Evolutionary conservation across 495 filamentous ascomycete genomes (phyloP).

Genomic region (Neurospora tetrasperma): DNA sequence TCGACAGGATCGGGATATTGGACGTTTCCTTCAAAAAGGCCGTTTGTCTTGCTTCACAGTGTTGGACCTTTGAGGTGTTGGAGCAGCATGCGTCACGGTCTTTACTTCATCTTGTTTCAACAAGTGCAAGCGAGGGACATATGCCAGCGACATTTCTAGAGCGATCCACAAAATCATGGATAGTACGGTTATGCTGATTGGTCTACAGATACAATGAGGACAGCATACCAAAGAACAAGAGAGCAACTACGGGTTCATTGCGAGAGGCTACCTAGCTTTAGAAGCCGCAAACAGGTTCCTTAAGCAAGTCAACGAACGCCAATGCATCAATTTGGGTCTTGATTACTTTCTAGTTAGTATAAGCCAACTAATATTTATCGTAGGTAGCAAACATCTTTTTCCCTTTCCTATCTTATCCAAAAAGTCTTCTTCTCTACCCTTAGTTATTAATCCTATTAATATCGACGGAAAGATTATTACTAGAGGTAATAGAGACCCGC

Average conservation of each 20-base stretch:
- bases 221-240: background rate
- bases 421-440: background rate
- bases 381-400: too few relatives aligned
- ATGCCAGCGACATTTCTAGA: background rate
- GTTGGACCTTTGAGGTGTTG: background rate
- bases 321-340: background rate
- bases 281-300: background rate
- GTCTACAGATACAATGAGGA: background rate
- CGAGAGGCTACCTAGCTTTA: background rate
- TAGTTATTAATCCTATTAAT: too few relatives aligned
- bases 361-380: background rate
- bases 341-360: too few relatives aligned
- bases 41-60: background rate
- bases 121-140: background rate
- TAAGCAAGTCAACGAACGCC: background rate
- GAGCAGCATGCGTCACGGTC: background rate
- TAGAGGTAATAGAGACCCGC: too few relatives aligned
- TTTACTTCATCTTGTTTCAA: background rate
- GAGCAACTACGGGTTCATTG: too few relatives aligned
- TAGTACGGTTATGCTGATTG: background rate
- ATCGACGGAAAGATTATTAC: too few relatives aligned
- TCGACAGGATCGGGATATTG: background rate
- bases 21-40: background rate
- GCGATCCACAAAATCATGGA: fast-evolving
- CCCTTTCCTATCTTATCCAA: too few relatives aligned